Evolutionary conservation across 2,329 filamentous ascomycete genomes (phyloP), one percentile per base, ranked within the genome.

Genomic region (Ophiostoma sp.): DNA sequence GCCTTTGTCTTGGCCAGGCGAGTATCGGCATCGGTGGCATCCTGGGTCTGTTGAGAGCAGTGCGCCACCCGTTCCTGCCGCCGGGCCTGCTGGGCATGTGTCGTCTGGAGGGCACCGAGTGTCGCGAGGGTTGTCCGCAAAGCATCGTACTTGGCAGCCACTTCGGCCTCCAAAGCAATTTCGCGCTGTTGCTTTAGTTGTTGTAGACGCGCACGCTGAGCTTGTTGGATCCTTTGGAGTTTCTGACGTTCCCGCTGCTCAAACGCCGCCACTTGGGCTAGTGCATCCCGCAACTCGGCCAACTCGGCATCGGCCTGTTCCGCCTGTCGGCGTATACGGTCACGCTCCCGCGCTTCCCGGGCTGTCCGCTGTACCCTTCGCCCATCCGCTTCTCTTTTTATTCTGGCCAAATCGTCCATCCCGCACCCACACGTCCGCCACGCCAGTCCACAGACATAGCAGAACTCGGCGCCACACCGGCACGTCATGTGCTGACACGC

Each of bases 401-500:
- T 74, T 1, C 72, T 77, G 2, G 71, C 68, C 1, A 89, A 82
- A 75, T 88, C 82, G 15, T 81, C 77, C 80, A 85, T 83, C 1
- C 82, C 85, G 79, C 93, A 96, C 1, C 81, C 82, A 79, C 93
- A 96, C 0, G 90, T 92, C 77, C 90, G 88, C 94, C 93, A 97
- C 72, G 85, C 86, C 31, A 83, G 80, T 5, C 89, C 90, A 80
- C 93, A 97, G 2, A 95, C 88, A 83, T 95, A 96, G 84, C 94
- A 97, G 81, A 97, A 97, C 78, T 96, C 85, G 9, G 91, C 91
- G 50, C 89, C 91, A 80, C 94, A 97, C 50, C 91, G 89, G 77
- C 93, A 97, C 4, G 90, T 95, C 90, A 97, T 97, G 80, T 96
- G 93, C 81, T 94, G 92, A 81, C 93, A 97, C 3, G 92, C 93